Evolutionary conservation across 2,329 filamentous ascomycete species (phyloP).

Genomic region (Fusarium verticillioides): DNA sequence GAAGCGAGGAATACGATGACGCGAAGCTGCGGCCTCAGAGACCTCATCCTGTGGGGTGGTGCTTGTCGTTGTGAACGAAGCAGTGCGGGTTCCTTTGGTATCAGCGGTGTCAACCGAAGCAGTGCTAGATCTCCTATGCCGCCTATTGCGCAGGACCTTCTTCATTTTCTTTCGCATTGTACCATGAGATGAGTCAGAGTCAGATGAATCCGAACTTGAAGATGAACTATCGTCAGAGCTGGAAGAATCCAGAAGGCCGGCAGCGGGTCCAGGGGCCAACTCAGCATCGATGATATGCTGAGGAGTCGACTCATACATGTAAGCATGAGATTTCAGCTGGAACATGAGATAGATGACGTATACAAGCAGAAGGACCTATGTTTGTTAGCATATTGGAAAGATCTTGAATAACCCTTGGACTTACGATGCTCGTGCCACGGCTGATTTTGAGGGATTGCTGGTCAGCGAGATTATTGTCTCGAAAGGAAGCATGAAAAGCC

Average conservation of each 20-base stretch:
- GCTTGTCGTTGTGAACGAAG: constrained; percentile 56
- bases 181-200: constrained; percentile 62
- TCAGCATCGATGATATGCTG: constrained; percentile 95
- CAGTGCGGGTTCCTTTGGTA: constrained; percentile 49
- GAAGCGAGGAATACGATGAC: constrained; percentile 50
- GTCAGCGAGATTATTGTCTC: constrained; percentile 70
- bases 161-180: constrained; percentile 81
- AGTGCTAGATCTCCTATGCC: constrained; percentile 80
- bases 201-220: constrained; percentile 76
- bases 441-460: constrained; percentile 82
- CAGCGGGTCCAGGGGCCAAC: constrained; percentile 84
- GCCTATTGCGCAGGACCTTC: constrained; percentile 76
- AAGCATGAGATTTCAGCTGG: constrained; percentile 90
- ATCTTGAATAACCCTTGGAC: constrained; percentile 36
- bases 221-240: constrained; percentile 66
- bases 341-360: constrained; percentile 88
- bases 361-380: constrained; percentile 62
- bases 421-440: constrained; percentile 86
- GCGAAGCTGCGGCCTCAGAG: constrained; percentile 53
- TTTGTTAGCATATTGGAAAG: not conserved
- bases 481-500: constrained; percentile 91
- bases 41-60: constrained; percentile 52
- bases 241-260: constrained; percentile 82
- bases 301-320: constrained; percentile 92
- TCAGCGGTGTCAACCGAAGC: constrained; percentile 71